Evolutionary conservation across 495 filamentous ascomycete genomes (phyloP).

Genomic region (Aspergillus cristatus): DNA sequence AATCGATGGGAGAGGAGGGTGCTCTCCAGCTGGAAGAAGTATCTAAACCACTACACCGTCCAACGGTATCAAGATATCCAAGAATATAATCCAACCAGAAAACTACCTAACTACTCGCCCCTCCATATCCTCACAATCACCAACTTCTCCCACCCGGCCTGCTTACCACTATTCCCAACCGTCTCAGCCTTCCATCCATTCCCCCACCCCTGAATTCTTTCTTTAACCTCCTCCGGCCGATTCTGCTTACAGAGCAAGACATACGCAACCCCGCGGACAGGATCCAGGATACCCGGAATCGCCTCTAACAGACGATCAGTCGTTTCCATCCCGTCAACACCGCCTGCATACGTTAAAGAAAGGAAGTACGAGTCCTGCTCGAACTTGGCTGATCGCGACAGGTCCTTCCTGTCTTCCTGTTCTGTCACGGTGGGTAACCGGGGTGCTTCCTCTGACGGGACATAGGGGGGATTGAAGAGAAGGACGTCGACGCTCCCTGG

Average conservation of each 20-base stretch:
- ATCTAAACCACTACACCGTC: too few species aligned
- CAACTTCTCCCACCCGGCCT: slow-evolving; percentile 87
- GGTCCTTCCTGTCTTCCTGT: slow-evolving; percentile 7
- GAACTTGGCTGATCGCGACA: slow-evolving; percentile 35
- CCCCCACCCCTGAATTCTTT: slow-evolving; percentile 48
- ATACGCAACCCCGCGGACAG: slow-evolving; percentile 68
- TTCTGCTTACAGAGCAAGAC: slow-evolving; percentile 85
- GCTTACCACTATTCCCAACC: slow-evolving; percentile 75
- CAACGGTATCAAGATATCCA: too few species aligned
- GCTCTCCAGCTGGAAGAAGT: too few species aligned
- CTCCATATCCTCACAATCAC: slow-evolving; percentile 73
- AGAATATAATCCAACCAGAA: too few species aligned
- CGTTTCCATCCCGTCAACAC: slow-evolving; percentile 83
- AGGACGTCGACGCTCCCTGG: slow-evolving; percentile 62
- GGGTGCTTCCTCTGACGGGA: slow-evolving; percentile 71
- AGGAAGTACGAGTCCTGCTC: slow-evolving; percentile 71
- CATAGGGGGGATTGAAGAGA: slow-evolving; percentile 95
- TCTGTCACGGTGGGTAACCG: slow-evolving; percentile 25
- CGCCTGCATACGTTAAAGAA: slow-evolving; percentile 82
- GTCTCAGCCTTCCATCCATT: slow-evolving; percentile 61
- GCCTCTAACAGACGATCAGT: slow-evolving; percentile 66
- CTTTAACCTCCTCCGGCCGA: slow-evolving; percentile 64
- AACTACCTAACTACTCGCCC: slow-evolving; percentile 3
- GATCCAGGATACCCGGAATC: slow-evolving; percentile 53
- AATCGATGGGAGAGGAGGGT: too few species aligned